Evolutionary conservation across 176 grass and related monocot genomes (phyloP), one percentile per base, ranked within the genome.

Genomic region (Phragmites australis): DNA sequence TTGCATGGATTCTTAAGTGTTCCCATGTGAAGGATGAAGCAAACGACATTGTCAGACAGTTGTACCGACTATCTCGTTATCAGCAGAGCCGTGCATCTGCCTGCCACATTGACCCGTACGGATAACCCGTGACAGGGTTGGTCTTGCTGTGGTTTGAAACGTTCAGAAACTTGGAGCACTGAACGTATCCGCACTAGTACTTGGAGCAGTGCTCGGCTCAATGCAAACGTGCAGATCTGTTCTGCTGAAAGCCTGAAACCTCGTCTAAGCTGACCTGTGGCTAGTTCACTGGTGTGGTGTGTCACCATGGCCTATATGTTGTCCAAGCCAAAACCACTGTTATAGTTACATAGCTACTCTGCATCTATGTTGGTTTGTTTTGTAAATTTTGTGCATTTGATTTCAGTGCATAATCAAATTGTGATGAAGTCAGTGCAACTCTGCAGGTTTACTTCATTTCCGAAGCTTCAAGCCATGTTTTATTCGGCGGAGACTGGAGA

Each of bases 21-120:
- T 64, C 25, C 42, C 75, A 61, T 66, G 22, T 25, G 68, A 79
- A 78, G 74, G 58, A 21, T 78, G 8, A 56, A 30, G 32, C 45
- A 62, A 73, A 54, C 27, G 29, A 22, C 37, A 49, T 17, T 75
- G 45, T 48, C 40, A 19, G 9, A 37, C 73, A 64, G 63, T 32
- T 18, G 39, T 64, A 58, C 56, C 34, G 18, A 51, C 46, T 42
- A 64, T 21, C 9, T 40, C 13, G n/a, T 46, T 23, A 64, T 68
- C 12, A 16, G 34, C 3, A 23, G 22, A 56, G 62, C 74, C 40
- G 8, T 16, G 25, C 46, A 8, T 40, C 0, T 16, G 41, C 22
- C 40, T 42, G n/a, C n/a, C n/a, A 39, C 49, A 29, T 57, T 27
- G 58, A 27, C 41, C 9, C 16, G 49, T 80, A 49, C 44, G 43